Evolutionary conservation across 83 land plant genomes (phyloP), one percentile per base, ranked within the genome.

Genomic region (Isoetes engelmannii): DNA sequence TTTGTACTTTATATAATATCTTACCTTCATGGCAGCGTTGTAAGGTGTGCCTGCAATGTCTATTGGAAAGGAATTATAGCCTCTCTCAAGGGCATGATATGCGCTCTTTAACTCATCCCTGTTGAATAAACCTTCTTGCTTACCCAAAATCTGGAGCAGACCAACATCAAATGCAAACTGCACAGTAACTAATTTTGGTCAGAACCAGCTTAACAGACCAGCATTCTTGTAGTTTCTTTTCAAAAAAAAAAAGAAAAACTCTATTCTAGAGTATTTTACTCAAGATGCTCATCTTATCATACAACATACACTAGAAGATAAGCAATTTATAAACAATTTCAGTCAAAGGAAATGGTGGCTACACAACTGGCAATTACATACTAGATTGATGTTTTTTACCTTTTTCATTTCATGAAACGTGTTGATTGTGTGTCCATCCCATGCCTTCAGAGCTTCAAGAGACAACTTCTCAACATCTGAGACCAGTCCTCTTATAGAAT

Each of bases 81-180:
- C 97, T 61, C 82, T 79, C 74, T 91, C 93, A 5, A 91, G 84
- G 54, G 74, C 69, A 77, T 79, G 74, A 68, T 91, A 91, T 63
- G 86, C 78, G 49, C 83, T 60, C 57, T 79, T 79, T 46, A 91
- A 82, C 54, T 88, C 93, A 47, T 81, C 84, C 21, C 81, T 70
- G 84, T 84, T 78, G 12, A 59, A 42, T 6, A 65, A 49, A 0
- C n/a, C 7, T 57, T 81, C 37, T 5, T 81, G 79, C 7, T 68
- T 69, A 9, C 97, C 97, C 56, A 88, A 84, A 65, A 88, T 83
- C 21, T 87, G 76, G 4, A 74, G 77, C n/a, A 91, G 54, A 3
- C 86, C 89, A 49, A 91, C 97, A 13, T 88, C 82, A 80, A 91
- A 86, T 5, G 97, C 67, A 49, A 81, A 91, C 97, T 91, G 86